Percentiles rank a stretch among this genome's conserved stretches.
Conservation (phyloP, 805 yeast species). For the Cyberlindnera americana region DNA sequence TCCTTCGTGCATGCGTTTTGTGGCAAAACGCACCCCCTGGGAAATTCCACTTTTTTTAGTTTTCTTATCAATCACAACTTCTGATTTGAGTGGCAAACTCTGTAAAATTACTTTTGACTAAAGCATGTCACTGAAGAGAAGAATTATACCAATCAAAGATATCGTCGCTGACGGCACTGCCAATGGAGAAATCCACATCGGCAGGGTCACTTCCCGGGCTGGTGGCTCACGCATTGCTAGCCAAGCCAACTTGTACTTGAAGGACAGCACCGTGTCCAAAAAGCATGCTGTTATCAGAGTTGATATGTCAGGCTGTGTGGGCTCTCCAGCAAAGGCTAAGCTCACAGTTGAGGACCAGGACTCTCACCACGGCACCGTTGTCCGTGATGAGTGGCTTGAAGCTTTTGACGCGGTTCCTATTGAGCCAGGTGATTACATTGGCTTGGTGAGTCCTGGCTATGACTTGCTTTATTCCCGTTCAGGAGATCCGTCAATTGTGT, state of each 20-base stretch:
- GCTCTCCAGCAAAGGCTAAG: background rate
- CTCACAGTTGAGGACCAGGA: conserved; percentile 1
- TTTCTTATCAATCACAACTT: too few species aligned
- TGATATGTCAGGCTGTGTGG: too few species aligned
- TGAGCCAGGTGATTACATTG: conserved; percentile 9
- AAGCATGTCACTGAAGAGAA: background rate
- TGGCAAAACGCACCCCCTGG: background rate
- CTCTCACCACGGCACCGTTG: conserved; percentile 14
- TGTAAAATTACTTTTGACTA: too few species aligned
- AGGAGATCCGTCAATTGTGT: background rate
- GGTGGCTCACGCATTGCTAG: conserved; percentile 3
- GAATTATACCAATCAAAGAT: background rate
- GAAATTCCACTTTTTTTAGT: too few species aligned
- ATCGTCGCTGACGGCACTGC: background rate
- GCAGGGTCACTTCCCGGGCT: conserved; percentile 1
- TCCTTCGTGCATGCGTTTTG: background rate
- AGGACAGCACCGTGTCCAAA: conserved; percentile 9
- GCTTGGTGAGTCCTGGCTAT: conserved; percentile 6
- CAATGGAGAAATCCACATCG: background rate
- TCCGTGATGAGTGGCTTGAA: conserved; percentile 3
- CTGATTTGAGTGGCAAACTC: too few species aligned
- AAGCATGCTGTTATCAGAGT: conserved; percentile 1
- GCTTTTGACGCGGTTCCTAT: background rate
- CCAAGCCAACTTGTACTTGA: conserved; percentile 3
- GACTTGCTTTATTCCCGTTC: background rate